A percentile compares a stretch with the other conserved stretches of the same genome.
phyloP scores from a whole-genome alignment of 176 grass and related monocot genomes.

The Oryza coarctata region DNA sequence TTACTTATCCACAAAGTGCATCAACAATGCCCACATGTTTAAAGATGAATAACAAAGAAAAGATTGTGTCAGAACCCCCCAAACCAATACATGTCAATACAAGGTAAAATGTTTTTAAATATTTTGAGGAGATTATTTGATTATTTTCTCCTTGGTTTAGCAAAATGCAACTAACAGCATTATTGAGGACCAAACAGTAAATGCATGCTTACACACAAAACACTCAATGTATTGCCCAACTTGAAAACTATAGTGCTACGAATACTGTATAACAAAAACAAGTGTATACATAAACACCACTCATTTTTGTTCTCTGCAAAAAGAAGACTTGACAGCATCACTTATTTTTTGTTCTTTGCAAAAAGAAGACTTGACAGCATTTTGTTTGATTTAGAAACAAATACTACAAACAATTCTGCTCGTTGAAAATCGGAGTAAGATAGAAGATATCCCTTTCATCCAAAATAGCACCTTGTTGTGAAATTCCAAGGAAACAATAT shows the following conservation, averaged over 20 bases:
- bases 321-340: not conserved
- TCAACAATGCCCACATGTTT: slow-evolving; percentile 16
- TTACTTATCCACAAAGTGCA: slow-evolving; percentile 9
- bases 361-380: not conserved
- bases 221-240: not conserved
- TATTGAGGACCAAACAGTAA: slow-evolving; percentile 6
- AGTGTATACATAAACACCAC: not conserved
- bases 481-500: slow-evolving; percentile 10
- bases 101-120: not conserved
- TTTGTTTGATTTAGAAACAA: not conserved
- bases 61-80: not conserved
- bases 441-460: not conserved
- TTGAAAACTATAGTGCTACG: not conserved
- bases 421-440: not conserved
- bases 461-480: not conserved
- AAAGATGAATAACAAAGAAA: not conserved
- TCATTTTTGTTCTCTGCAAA: not conserved
- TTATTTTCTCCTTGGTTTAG: slow-evolving; percentile 22
- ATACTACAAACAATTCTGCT: not conserved
- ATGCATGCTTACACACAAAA: slow-evolving; percentile 1
- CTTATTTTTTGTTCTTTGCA: not conserved
- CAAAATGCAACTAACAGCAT: not conserved
- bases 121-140: not conserved
- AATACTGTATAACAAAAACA: not conserved
- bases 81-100: slow-evolving; percentile 4